These are phyloP conservation scores for Cadophora luteo-olivacea DNA, from an alignment of 2,329 filamentous ascomycete species.

Conservation along the genomic window DNA sequence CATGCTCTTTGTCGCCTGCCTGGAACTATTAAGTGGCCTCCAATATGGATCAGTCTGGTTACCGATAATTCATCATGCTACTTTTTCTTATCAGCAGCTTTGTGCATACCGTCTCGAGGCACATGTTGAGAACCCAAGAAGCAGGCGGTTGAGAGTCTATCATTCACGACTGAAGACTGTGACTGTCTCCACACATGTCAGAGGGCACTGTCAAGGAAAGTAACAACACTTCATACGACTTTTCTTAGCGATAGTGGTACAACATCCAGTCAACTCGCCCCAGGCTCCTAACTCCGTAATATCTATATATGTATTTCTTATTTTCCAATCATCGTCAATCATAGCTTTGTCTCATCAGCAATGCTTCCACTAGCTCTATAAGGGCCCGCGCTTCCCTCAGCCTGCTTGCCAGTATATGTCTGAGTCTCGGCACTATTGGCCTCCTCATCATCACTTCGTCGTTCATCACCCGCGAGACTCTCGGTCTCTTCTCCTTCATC, in stretches of 20 bases:
- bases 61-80: too few relatives aligned
- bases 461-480: constrained; percentile 39
- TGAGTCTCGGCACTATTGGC: constrained; percentile 1
- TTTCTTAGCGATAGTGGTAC: constrained; percentile 3
- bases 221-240: not conserved
- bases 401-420: constrained; percentile 15
- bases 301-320: not conserved
- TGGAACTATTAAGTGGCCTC: too few relatives aligned
- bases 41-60: too few relatives aligned
- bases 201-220: too few relatives aligned
- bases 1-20: too few relatives aligned
- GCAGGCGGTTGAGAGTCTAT: too few relatives aligned
- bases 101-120: too few relatives aligned
- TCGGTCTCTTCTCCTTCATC: constrained; percentile 64
- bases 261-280: not conserved
- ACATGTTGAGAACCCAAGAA: too few relatives aligned
- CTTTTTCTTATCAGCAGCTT: too few relatives aligned
- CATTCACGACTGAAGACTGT: too few relatives aligned
- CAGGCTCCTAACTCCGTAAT: not conserved
- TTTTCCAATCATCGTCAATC: not conserved
- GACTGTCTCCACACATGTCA: too few relatives aligned
- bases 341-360: constrained; percentile 15
- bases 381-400: not conserved
- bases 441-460: constrained; percentile 26
- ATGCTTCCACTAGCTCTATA: constrained; percentile 15